Percentiles rank a stretch among this genome's conserved stretches.
Conservation (phyloP, 1,139 yeast species). For the Blastobotrys arbuscula region DNA sequence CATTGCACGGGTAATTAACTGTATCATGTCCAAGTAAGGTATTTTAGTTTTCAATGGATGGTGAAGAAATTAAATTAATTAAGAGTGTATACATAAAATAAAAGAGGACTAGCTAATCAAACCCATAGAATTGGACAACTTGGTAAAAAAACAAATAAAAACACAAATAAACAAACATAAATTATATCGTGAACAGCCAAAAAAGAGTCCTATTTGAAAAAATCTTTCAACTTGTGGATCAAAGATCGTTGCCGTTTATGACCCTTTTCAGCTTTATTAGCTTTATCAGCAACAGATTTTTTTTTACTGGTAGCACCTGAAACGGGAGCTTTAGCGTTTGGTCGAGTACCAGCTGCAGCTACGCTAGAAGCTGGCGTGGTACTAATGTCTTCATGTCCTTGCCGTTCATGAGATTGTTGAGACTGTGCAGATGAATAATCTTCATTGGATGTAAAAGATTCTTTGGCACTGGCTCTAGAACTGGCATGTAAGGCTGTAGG, state of each 20-base stretch:
- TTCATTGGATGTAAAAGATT: background rate
- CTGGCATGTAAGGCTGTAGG: too few relatives aligned
- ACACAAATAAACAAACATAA: too few relatives aligned
- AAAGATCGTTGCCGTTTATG: background rate
- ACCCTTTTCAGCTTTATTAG: background rate
- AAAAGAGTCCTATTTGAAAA: background rate
- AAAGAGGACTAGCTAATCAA: too few relatives aligned
- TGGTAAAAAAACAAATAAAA: too few relatives aligned
- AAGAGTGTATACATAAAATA: too few relatives aligned
- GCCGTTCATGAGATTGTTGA: background rate
- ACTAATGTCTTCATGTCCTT: too few relatives aligned
- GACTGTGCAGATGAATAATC: slow-evolving; percentile 3
- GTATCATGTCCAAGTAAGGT: too few relatives aligned
- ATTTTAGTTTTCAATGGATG: too few relatives aligned
- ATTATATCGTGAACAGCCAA: background rate
- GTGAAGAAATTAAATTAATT: background rate
- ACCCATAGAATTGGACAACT: too few relatives aligned
- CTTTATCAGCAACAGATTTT: background rate
- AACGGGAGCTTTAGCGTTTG: background rate
- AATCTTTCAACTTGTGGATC: background rate
- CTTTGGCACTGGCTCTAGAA: background rate
- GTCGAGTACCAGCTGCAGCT: background rate
- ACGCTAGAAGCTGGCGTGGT: background rate
- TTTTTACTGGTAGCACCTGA: background rate
- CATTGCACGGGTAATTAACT: too few relatives aligned